A percentile compares a stretch with the other conserved stretches of the same genome.
Evolutionary conservation across 345 rosid species (phyloP).

Genomic region (Rhizophora mangle): DNA sequence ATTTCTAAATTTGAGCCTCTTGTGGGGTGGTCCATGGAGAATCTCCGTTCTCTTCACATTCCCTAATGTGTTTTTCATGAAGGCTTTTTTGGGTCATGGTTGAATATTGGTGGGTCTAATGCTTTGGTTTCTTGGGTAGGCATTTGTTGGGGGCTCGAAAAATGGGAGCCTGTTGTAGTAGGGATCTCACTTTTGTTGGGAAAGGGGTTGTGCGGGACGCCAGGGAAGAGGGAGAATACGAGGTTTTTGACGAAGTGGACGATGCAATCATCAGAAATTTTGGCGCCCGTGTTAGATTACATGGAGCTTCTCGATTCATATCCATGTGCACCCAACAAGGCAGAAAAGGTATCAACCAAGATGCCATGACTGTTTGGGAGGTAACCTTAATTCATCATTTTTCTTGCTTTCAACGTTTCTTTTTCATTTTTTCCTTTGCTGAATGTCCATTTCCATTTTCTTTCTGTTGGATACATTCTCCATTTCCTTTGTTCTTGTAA

Average conservation of each 20-base stretch:
- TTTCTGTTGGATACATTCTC: too few species aligned
- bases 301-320: slow-evolving; percentile 51
- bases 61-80: slow-evolving; percentile 9
- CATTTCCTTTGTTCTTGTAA: too few species aligned
- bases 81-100: slow-evolving; percentile 17
- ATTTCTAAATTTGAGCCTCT: slow-evolving; percentile 17
- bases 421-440: neutral
- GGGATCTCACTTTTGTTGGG: slow-evolving; percentile 28
- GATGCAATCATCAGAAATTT: slow-evolving; percentile 33
- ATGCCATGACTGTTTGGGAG: slow-evolving; percentile 95
- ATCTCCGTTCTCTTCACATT: slow-evolving; percentile 13
- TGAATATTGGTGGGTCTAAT: slow-evolving; percentile 15
- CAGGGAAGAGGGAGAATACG: slow-evolving; percentile 20
- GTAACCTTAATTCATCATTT: slow-evolving; percentile 30
- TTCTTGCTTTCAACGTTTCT: neutral
- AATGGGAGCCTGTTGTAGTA: slow-evolving; percentile 92
- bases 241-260: slow-evolving; percentile 21
- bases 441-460: neutral
- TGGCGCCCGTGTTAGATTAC: slow-evolving; percentile 61
- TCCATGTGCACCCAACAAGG: slow-evolving; percentile 84
- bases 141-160: slow-evolving; percentile 5
- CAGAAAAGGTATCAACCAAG: slow-evolving; percentile 78
- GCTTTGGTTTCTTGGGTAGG: neutral
- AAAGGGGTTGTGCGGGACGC: slow-evolving; percentile 17
- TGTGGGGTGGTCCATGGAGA: slow-evolving; percentile 1